Evolutionary conservation across 805 yeast genomes (phyloP), one percentile per base, ranked within the genome.

Genomic region (Pichia manshurica): DNA sequence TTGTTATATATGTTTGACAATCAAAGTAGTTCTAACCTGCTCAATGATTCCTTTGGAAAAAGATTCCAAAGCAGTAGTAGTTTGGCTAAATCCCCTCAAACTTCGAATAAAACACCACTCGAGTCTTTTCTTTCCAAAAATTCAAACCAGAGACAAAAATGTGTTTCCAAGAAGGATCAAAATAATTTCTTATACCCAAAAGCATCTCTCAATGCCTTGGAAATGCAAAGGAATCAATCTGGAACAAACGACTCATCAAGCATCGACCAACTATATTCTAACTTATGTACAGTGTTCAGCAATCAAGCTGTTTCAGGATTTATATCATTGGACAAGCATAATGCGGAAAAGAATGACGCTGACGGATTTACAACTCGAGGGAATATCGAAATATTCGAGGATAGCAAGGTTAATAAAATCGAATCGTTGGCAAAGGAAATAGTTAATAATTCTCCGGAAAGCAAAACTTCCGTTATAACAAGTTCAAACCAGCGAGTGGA

Each of bases 401-500:
- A 74, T 51, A 58, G 80, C 59, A 56, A 70, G 57, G 64, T 74
- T 54, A 40, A 62, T 55, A 53, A 58, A 31, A 71, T 84, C 13
- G 63, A 79, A 6, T 88, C 90, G 2, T 78, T 82, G 3, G 0
- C 90, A 87, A 0, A 79, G 78, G 8, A 82, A 76, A 28, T 34
- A 13, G 13, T 73, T 82, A 77, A 32, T 16, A 34, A 20, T 7
- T 17, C 20, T 22, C 15, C n/a, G 7, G 15, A 23, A n/a, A 37
- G n/a, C 4, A 31, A 41, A 31, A 31, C 19, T 8, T 5, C 7
- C 8, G 28, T 20, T 12, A 25, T 12, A 3, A 19, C n/a, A 17
- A 23, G 8, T 2, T 29, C 19, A 5, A 15, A 20, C 8, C 13
- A 23, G 17, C 35, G 23, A 20, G 28, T 15, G 12, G 42, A 28